Base-by-base conservation (phyloP, 83 land plant species). In the Isoetes engelmannii region DNA sequence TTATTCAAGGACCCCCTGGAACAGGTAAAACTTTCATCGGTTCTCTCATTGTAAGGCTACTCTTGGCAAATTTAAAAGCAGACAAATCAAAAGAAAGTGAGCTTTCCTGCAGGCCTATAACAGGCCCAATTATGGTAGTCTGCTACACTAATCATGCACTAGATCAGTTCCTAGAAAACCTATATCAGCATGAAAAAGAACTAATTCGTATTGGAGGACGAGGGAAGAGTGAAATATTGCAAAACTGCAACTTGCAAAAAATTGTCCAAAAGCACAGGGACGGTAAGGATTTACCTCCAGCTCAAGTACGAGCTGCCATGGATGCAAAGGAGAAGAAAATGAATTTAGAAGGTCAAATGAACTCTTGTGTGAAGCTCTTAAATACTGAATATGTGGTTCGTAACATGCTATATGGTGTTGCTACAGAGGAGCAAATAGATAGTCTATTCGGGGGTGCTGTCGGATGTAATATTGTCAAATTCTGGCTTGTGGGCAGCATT, bases 1-100 rank as follows among this genome's bases (percentile, higher is more conserved):
- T 76, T 5, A 72, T 76, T 45, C 77, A 76, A 44, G 79, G 69
- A 4, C 75, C 78, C 50, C 78, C 78, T 4, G 61, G 78, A 4
- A 70, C 75, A 47, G 75, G 78, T 17, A 75, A 75, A 63, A 75
- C 75, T 6, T 75, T 70, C 42, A 42, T 62, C 45, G 69, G 68
- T 10, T 12, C 70, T 5, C 44, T 51, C 6, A 61, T 75, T 6
- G 68, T 70, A 3, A 69, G 44, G 48, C 5, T 54, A 4, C 20
- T 70, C 50, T 9, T 75, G 5, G 37, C 50, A 4, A 63, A 63
- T 49, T 47, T 70, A 42, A 59, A 44, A 17, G 12, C 15, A 7
- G 5, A 7, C n/a, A 13, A 56, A 5, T 6, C 20, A 18, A 42
- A 5, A 5, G 15, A 15, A 12, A 37, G 17, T 28, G 69, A 37